A percentile compares a stretch with the other conserved stretches of the same genome.
Conservation (phyloP, 75 land plant genomes). For the Azolla pinnata region DNA sequence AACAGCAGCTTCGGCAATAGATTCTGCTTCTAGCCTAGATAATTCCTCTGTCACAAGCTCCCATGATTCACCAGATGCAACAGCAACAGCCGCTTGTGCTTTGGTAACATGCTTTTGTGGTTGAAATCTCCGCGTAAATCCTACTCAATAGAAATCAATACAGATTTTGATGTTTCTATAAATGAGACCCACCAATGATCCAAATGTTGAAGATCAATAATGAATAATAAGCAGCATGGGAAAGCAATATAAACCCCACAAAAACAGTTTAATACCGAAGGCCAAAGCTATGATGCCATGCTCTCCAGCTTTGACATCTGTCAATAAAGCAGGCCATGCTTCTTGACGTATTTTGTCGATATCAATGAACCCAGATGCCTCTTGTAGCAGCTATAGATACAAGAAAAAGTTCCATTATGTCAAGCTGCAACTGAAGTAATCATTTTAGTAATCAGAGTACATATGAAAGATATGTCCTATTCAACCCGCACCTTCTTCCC, state of each 20-base stretch:
- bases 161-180: no score
- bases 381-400: conserved; percentile 39
- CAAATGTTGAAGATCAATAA: no score
- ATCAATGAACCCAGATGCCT: conserved; percentile 75
- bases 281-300: conserved; percentile 62
- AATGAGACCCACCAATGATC: no score
- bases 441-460: not conserved
- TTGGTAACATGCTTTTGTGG: conserved; percentile 92
- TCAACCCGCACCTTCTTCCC: not conserved
- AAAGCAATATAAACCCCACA: no score
- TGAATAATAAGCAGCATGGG: no score
- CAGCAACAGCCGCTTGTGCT: conserved; percentile 94
- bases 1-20: conserved; percentile 84
- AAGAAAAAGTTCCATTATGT: not conserved
- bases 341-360: conserved; percentile 70
- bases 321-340: conserved; percentile 86
- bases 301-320: conserved; percentile 70
- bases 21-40: conserved; percentile 88
- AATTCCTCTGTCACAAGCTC: conserved; percentile 82
- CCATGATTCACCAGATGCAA: conserved; percentile 76
- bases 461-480: not conserved
- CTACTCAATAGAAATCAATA: no score
- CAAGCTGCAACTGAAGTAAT: not conserved
- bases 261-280: conserved; percentile 51
- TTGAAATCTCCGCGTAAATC: conserved; percentile 74